phyloP scores from a whole-genome alignment of 495 filamentous ascomycete genomes.

The Aspergillus heteromorphus region DNA sequence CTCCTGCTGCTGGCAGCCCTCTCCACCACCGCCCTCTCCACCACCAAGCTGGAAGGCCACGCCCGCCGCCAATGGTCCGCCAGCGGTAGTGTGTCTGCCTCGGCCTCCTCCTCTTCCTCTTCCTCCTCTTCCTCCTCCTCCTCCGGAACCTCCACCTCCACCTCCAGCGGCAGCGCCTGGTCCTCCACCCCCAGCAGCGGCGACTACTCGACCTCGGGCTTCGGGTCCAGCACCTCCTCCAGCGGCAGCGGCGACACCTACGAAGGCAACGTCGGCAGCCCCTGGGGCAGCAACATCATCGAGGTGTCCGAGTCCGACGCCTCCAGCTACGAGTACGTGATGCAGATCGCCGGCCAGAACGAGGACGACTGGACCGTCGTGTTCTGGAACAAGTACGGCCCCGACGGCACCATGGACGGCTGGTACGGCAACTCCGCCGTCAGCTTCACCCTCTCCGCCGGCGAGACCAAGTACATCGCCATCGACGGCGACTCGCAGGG shows the following conservation, averaged over 20 bases:
- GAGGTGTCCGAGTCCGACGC: constrained; percentile 30
- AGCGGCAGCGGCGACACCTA: constrained; percentile 28
- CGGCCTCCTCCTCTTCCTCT: constrained; percentile 9
- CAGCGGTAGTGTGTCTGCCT: background rate
- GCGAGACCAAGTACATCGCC: constrained; percentile 40
- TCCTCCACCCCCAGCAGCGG: constrained; percentile 19
- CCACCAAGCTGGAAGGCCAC: constrained; percentile 3
- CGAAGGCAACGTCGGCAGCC: constrained; percentile 44
- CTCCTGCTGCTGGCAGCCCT: background rate
- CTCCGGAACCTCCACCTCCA: constrained; percentile 5
- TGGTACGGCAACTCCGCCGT: constrained; percentile 43
- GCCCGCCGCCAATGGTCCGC: background rate
- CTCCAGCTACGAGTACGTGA: constrained; percentile 42
- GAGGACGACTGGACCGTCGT: constrained; percentile 33
- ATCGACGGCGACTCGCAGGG: constrained; percentile 45
- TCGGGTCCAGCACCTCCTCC: constrained; percentile 13
- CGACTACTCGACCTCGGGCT: constrained; percentile 18
- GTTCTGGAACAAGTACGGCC: constrained; percentile 52
- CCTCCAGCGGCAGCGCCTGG: constrained; percentile 18
- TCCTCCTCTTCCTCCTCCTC: background rate
- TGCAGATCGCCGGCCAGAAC: constrained; percentile 36
- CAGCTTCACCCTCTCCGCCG: constrained; percentile 37
- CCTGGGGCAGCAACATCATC: constrained; percentile 52
- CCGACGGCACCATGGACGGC: constrained; percentile 36
- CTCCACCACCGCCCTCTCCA: constrained; percentile 1